These are phyloP conservation scores for Leucocoprinus sp. DNA, from an alignment of 768 basidiomycete species.

Conservation along the genomic window DNA sequence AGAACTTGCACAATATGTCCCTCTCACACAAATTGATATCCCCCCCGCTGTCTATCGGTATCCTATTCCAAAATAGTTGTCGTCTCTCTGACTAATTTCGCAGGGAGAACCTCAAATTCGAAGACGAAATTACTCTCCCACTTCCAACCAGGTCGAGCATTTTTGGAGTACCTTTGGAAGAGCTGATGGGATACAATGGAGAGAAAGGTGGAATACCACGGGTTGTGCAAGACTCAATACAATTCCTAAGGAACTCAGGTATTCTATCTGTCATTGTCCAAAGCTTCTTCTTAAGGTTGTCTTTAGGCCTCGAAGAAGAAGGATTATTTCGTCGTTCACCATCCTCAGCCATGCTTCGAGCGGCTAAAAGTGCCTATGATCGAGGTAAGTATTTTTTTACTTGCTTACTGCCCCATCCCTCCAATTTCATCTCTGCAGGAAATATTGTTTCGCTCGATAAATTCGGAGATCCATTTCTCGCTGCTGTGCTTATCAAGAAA, in stretches of 20 bases:
- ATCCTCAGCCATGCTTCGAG: conserved; percentile 55
- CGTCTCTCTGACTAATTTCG: neutral
- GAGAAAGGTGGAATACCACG: conserved; percentile 80
- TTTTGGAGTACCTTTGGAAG: conserved; percentile 77
- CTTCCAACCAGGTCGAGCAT: conserved; percentile 49
- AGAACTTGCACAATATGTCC: conserved; percentile 66
- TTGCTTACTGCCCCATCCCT: neutral
- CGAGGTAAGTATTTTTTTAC: conserved; percentile 37
- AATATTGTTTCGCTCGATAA: conserved; percentile 72
- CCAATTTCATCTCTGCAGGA: conserved; percentile 33
- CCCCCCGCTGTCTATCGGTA: conserved; percentile 78
- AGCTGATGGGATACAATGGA: conserved; percentile 76
- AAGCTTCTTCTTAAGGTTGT: conserved; percentile 11
- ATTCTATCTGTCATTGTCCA: neutral
- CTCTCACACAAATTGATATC: conserved; percentile 83
- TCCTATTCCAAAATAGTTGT: conserved; percentile 20
- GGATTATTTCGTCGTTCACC: conserved; percentile 83
- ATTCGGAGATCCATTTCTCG: conserved; percentile 71
- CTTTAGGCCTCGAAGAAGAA: conserved; percentile 54
- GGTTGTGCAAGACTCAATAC: conserved; percentile 68
- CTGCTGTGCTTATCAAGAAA: conserved; percentile 81
- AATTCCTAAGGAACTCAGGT: conserved; percentile 61
- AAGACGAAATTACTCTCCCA: conserved; percentile 62
- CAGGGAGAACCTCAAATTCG: conserved; percentile 76
- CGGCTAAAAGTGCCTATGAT: conserved; percentile 81